Conservation (phyloP, 768 basidiomycete species). For the Cyclocybe cylindracea region DNA sequence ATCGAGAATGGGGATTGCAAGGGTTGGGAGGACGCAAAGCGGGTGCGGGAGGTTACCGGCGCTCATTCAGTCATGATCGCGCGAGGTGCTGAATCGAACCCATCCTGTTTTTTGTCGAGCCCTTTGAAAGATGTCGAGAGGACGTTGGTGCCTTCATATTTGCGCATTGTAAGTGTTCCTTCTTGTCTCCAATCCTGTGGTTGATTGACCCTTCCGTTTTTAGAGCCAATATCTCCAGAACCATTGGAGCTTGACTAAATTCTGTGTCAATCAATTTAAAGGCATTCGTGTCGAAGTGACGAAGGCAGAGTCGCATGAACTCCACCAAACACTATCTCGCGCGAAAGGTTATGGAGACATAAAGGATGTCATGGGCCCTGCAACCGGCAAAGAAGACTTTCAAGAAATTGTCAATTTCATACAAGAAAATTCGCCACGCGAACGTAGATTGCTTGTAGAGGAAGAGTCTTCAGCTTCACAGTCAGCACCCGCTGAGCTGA, state of each 20-base stretch:
- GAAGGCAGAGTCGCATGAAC: conserved; percentile 58
- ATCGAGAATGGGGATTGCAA: conserved; percentile 93
- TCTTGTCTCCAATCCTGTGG: background rate
- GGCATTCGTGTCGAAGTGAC: conserved; percentile 55
- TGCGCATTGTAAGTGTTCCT: conserved; percentile 59
- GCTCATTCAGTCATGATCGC: conserved; percentile 97
- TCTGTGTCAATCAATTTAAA: conserved; percentile 83
- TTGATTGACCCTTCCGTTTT: conserved; percentile 4
- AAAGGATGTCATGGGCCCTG: conserved; percentile 48
- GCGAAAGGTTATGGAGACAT: conserved; percentile 66
- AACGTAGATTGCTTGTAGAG: conserved; percentile 31
- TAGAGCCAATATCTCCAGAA: conserved; percentile 78
- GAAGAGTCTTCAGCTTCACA: background rate
- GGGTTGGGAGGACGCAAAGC: conserved; percentile 75
- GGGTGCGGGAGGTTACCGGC: conserved; percentile 75
- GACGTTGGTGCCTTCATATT: conserved; percentile 69
- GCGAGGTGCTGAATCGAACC: conserved; percentile 91
- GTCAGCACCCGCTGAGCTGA: too few relatives aligned
- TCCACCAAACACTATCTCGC: conserved; percentile 53
- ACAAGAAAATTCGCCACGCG: conserved; percentile 41
- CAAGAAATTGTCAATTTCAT: conserved; percentile 53
- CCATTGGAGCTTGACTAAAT: conserved; percentile 85
- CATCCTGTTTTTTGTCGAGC: conserved; percentile 76
- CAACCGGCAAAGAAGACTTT: conserved; percentile 67
- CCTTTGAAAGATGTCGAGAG: conserved; percentile 70